These are phyloP conservation scores for Aspergillus sp. DNA, from an alignment of 2,329 filamentous ascomycete species.

Conservation along the genomic window DNA sequence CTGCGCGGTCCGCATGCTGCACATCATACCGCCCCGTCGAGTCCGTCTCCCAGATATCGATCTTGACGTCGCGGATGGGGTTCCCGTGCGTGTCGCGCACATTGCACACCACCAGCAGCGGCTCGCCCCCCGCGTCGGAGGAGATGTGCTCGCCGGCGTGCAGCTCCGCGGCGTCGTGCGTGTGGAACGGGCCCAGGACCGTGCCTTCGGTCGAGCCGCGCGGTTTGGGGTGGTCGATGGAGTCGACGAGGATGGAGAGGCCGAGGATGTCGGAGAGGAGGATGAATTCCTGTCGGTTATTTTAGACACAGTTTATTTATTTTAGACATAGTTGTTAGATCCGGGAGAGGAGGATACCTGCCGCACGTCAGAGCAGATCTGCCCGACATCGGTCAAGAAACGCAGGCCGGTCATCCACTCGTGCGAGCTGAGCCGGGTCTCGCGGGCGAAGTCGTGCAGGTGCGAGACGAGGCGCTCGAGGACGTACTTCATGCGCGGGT, in stretches of 20 bases:
- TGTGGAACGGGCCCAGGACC: conserved; percentile 75
- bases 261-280: conserved; percentile 71
- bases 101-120: conserved; percentile 64
- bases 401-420: conserved; percentile 70
- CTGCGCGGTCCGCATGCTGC: conserved; percentile 56
- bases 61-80: conserved; percentile 56
- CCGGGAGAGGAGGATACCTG: conserved; percentile 42
- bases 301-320: no score
- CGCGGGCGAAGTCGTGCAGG: conserved; percentile 71
- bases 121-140: conserved; percentile 58
- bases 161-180: conserved; percentile 57
- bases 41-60: conserved; percentile 83
- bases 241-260: conserved; percentile 69
- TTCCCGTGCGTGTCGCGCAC: conserved; percentile 55
- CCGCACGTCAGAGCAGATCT: conserved; percentile 64
- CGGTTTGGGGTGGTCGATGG: conserved; percentile 75
- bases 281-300: conserved; percentile 68
- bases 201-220: conserved; percentile 62
- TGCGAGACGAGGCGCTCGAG: conserved; percentile 66
- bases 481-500: conserved; percentile 60
- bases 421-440: conserved; percentile 63
- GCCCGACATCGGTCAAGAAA: conserved; percentile 62
- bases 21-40: conserved; percentile 74
- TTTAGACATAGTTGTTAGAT: no score
- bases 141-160: conserved; percentile 54